These are phyloP conservation scores for Seiridium cupressi DNA, from an alignment of 2,329 filamentous ascomycete species.

Conservation along the genomic window DNA sequence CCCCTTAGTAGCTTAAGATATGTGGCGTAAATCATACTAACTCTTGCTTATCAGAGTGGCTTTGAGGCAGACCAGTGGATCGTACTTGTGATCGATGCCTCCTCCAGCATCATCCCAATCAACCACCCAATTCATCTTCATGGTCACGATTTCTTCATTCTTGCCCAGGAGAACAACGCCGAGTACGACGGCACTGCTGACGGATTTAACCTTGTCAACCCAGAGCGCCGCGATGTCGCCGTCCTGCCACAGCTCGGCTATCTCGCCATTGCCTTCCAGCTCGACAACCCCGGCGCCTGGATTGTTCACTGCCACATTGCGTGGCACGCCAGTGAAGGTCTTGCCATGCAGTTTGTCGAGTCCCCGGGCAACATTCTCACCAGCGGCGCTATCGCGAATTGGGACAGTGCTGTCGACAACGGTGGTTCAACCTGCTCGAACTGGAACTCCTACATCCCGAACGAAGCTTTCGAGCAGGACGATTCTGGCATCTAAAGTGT, in stretches of 20 bases:
- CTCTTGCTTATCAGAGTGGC: background rate
- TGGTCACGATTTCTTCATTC: constrained; percentile 32
- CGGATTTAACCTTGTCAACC: constrained; percentile 34
- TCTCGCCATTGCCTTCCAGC: constrained; percentile 43
- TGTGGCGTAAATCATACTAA: no score
- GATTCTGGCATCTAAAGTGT: background rate
- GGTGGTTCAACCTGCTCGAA: background rate
- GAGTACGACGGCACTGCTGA: constrained; percentile 21
- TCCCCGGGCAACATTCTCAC: background rate
- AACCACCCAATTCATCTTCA: constrained; percentile 36
- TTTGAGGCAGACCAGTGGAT: constrained; percentile 20
- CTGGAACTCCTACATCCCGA: background rate
- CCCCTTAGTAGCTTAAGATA: no score
- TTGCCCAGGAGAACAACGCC: constrained; percentile 23
- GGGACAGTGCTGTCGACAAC: background rate
- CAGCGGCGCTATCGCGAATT: background rate
- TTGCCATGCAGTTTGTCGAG: constrained; percentile 48
- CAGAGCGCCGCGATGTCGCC: constrained; percentile 42
- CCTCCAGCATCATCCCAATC: constrained; percentile 7
- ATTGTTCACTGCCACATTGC: constrained; percentile 33
- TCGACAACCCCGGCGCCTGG: constrained; percentile 49
- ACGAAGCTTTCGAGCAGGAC: background rate
- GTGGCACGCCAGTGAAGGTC: constrained; percentile 44
- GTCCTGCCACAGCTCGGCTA: constrained; percentile 40
- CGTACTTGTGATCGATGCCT: constrained; percentile 20